Base-by-base conservation (phyloP, 192 early-diverging fungal genomes). In the Backusella parvicylindrica region DNA sequence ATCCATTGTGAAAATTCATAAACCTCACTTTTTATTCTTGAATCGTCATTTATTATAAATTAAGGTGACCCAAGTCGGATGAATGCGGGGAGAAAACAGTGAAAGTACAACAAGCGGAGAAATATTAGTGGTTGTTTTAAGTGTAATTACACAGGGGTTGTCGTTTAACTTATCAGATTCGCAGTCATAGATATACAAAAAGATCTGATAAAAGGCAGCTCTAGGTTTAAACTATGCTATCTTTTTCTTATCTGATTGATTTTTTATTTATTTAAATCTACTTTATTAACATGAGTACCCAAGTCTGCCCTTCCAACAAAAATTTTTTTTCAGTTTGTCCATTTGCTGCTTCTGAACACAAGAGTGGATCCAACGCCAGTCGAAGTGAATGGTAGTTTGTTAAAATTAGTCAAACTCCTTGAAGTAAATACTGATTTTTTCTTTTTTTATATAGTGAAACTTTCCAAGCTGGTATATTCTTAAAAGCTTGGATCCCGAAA, bases 141-240 rank as follows among this genome's bases (percentile, higher is more conserved):
- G 66, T 11, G 11, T 68, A 37, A 36, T 37, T 38, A 33, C 66
- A 68, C 66, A 68, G 66, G 66, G 66, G 66, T 63, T 38, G n/a
- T n/a, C n/a, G n/a, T 68, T 36, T 38, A 21, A 36, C 66, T 68
- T 68, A 68, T 68, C 66, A 68, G 66, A 68, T 68, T 68, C 32
- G 66, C 66, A 37, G 66, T 68, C 66, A 68, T 36, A 68, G 21
- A 36, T 36, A 37, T 33, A 35, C 5, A 67, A 68, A 68, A 68
- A 68, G 66, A 68, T 68, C 66, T 68, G 66, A 68, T 68, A 68
- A 68, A 68, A 68, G 11, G n/a, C 28, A 15, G 6, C 21, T 21
- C 7, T 35, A 12, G 11, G 23, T 38, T 38, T 26, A 68, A 1
- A 8, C 23, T 38, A n/a, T n/a, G n/a, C n/a, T n/a, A n/a, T 68